Evolutionary conservation across 306 rosid genomes (phyloP), one percentile per base, ranked within the genome.

Genomic region (Quercus mongolica): DNA sequence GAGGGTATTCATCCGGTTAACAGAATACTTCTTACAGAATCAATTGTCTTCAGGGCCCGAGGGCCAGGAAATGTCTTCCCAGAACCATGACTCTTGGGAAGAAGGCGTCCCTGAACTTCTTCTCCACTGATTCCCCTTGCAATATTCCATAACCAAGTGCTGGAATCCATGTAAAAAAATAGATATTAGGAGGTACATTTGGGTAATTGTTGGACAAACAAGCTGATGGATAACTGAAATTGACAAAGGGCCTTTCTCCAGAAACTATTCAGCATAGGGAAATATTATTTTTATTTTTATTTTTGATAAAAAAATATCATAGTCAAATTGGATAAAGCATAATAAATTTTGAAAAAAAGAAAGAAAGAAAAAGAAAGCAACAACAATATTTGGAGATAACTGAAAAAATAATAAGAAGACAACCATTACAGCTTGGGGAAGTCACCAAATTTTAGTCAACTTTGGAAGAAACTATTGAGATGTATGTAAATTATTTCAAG

Each of bases 1-100:
- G 62, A 73, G 19, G n/a, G 73, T 56, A 41, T 57, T 63, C 46
- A 62, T 74, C 80, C 61, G 58, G 68, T 69, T 56, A 69, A 67
- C 30, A 80, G 23, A 74, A 72, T 51, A 83, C 76, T 51, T 63
- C 96, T 86, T 87, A 94, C 99, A 35, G 92, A 79, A 77, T 88
- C 69, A 84, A 87, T 71, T 13, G 94, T 91, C 88, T 87, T 92
- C 85, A 94, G 78, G 63, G 97, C 95, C 85, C 82, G 92, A 79
- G 94, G 97, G 75, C 99, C 99, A 63, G 95, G 91, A 89, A 92
- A 94, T 75, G 95, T 90, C 87, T 94, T 94, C 87, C 99, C 97
- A 79, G 99, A 92, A 75, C 99, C 99, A 86, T 92, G 99, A 83
- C 99, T 94, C 83, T 94, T 94, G 71, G 99, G 90, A 82, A 94